A percentile compares a stretch with the other conserved stretches of the same genome.
Conservation (phyloP, 2,329 filamentous ascomycete genomes). For the Myriangium duriaei region DNA sequence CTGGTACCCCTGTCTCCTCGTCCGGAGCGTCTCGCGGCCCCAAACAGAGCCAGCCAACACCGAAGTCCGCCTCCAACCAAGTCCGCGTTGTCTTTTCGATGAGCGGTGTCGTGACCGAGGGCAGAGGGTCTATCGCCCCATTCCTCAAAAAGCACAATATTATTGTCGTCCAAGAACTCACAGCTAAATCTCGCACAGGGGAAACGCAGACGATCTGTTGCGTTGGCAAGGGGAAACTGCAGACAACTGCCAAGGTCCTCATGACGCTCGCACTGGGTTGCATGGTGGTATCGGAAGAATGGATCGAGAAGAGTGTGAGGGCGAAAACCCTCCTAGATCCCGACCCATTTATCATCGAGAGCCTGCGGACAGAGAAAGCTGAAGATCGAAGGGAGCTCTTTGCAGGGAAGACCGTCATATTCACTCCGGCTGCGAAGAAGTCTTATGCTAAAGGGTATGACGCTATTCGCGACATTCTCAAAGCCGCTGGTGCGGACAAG, state of each 20-base stretch:
- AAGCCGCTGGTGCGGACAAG: constrained; percentile 25
- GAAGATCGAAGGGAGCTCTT: constrained; percentile 34
- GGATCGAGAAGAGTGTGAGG: constrained; percentile 24
- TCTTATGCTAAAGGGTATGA: constrained; percentile 24
- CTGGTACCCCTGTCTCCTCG: too few relatives aligned
- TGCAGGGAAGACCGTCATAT: constrained; percentile 35
- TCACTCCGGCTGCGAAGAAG: constrained; percentile 28
- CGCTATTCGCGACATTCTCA: constrained; percentile 28
- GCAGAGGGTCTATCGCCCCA: neutral
- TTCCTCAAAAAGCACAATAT: neutral
- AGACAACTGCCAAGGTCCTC: constrained; percentile 34
- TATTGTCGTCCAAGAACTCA: neutral
- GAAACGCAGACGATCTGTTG: constrained; percentile 18
- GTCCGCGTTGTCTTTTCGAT: neutral
- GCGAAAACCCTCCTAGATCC: constrained; percentile 23
- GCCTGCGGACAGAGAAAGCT: constrained; percentile 21
- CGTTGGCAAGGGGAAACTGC: constrained; percentile 26
- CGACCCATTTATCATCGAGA: constrained; percentile 19
- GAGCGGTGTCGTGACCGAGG: neutral
- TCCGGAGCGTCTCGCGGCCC: too few relatives aligned
- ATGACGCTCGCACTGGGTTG: constrained; percentile 31
- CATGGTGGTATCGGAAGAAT: constrained; percentile 34
- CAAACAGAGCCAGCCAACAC: too few relatives aligned
- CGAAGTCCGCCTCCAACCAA: too few relatives aligned
- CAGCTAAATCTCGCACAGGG: neutral